These are phyloP conservation scores for Staphylotrichum tortipilum DNA, from an alignment of 495 filamentous ascomycete species.

Conservation along the genomic window DNA sequence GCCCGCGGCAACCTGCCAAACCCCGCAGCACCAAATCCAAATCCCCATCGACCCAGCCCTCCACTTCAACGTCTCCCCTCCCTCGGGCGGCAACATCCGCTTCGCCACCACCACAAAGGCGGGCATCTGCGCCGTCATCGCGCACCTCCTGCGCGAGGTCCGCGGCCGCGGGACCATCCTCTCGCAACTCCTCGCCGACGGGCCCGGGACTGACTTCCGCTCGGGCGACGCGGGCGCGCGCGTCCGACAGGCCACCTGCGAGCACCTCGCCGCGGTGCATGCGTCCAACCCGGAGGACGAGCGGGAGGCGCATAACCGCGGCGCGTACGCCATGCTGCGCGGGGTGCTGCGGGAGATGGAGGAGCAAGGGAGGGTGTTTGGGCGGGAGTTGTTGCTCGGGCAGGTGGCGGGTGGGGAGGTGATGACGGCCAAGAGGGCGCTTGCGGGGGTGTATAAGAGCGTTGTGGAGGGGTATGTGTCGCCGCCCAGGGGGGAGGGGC, in stretches of 20 bases:
- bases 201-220: not conserved
- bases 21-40: constrained; percentile 4
- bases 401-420: not conserved
- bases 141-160: not conserved
- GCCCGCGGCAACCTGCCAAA: not conserved
- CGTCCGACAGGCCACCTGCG: not conserved
- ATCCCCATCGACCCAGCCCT: constrained; percentile 1
- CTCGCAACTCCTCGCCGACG: not conserved
- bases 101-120: constrained; percentile 6
- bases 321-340: constrained; percentile 2
- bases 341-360: not conserved
- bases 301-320: not conserved
- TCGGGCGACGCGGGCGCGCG: not conserved
- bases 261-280: not conserved
- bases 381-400: not conserved
- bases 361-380: not conserved
- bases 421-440: not conserved
- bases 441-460: not conserved
- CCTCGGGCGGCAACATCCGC: not conserved
- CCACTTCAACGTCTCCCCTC: constrained; percentile 1
- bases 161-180: not conserved
- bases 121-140: constrained; percentile 4
- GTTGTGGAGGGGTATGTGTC: not conserved
- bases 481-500: not conserved
- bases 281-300: not conserved